Evolutionary conservation across 768 basidiomycete genomes (phyloP), one percentile per base, ranked within the genome.

Genomic region (Leccinum incarnatum): DNA sequence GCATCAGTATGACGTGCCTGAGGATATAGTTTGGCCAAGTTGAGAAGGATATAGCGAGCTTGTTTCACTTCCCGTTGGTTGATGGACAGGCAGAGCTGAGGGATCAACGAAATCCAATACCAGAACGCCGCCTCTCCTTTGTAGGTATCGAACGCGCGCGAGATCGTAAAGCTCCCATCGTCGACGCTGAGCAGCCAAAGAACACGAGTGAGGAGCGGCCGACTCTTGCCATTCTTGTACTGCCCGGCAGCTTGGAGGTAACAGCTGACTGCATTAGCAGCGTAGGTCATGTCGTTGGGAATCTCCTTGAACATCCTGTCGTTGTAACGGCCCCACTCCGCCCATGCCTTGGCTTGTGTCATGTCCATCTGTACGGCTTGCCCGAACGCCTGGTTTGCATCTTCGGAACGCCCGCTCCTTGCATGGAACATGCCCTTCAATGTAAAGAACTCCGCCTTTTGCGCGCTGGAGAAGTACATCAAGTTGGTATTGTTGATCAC

Each of bases 401-500:
- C 96, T 4, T 97, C 93, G 62, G 84, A 83, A 53, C 90, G 88
- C 29, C 84, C 85, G 47, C 93, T 85, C 59, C 90, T 86, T 48
- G 94, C 91, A 64, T 96, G 88, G 78, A 99, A 99, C 92, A 99
- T 95, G 42, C 93, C 97, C 74, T 99, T 99, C 69, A 98, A 78
- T 4, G 95, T 98, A 74, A 93, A 93, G 75, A 99, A 99, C 71
- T 99, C 96, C 48, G 97, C 95, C 72, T 99, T 99, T 72, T 99
- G 97, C 3, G 84, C 75, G 7, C 79, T 85, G 19, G 95, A 93
- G 76, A 99, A 99, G 78, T 98, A 99, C 82, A 96, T 92, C 57
- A 99, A 78, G 72, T 99, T 99, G 14, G 97, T 99, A 68, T 98
- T 98, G 74, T 98, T 99, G 80, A 99, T 99, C 56, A 97, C 95